A percentile compares a stretch with the other conserved stretches of the same genome.
phyloP scores from a whole-genome alignment of 441 rosid species.

The Mallotus repandus region DNA sequence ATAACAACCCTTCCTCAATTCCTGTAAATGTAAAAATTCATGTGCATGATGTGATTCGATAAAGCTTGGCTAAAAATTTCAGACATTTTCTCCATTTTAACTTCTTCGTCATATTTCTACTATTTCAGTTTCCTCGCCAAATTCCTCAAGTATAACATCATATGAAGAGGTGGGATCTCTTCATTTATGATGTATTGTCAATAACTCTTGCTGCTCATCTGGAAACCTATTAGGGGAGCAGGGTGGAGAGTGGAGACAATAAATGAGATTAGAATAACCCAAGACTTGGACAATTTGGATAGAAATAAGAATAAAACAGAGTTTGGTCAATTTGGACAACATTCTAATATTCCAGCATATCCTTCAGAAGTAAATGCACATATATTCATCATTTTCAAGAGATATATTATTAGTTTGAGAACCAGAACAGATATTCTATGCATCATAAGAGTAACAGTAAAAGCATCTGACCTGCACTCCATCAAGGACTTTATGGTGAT shows the following conservation, averaged over 20 bases:
- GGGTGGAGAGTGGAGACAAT: background rate
- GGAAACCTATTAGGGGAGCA: background rate
- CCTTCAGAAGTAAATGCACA: background rate
- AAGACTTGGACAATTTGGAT: background rate
- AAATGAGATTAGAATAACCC: background rate
- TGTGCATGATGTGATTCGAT: too few species aligned
- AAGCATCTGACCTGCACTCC: slow-evolving; percentile 72
- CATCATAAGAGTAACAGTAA: background rate
- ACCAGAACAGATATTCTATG: background rate
- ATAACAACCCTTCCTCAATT: too few species aligned
- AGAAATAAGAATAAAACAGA: background rate
- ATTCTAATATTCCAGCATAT: background rate
- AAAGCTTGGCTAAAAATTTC: too few species aligned
- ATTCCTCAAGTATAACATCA: too few species aligned
- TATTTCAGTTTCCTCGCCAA: too few species aligned
- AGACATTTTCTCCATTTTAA: too few species aligned
- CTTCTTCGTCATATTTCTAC: too few species aligned
- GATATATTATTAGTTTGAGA: background rate
- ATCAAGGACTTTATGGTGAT: slow-evolving; percentile 95
- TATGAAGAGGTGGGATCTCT: too few species aligned
- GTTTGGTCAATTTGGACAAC: background rate
- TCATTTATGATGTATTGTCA: too few species aligned
- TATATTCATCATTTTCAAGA: background rate
- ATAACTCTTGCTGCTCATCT: too few species aligned
- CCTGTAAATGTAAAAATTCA: too few species aligned